These are phyloP conservation scores for Mycosphaerella arachidis DNA, from an alignment of 2,329 filamentous ascomycete species.

Conservation along the genomic window DNA sequence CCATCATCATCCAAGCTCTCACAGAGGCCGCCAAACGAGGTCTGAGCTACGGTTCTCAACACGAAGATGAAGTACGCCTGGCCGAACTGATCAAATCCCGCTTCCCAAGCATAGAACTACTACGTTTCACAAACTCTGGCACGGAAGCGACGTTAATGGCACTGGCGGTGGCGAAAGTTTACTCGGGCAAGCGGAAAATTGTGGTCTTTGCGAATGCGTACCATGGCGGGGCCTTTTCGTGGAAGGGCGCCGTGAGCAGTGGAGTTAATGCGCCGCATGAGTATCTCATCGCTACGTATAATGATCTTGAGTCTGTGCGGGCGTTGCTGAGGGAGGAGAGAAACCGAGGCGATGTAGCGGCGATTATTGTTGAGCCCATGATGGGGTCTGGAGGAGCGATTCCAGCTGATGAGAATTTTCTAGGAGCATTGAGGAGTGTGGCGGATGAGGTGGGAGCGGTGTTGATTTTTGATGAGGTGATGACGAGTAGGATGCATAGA, in stretches of 20 bases:
- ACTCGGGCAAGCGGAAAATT: constrained; percentile 45
- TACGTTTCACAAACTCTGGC: constrained; percentile 62
- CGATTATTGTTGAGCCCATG: constrained; percentile 63
- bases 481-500: constrained; percentile 57
- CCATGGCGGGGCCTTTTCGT: constrained; percentile 53
- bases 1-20: constrained; percentile 50
- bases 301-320: constrained; percentile 52
- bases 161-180: constrained; percentile 50
- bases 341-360: constrained; percentile 48
- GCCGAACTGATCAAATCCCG: constrained; percentile 51
- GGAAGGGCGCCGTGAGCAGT: not conserved
- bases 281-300: constrained; percentile 59
- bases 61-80: constrained; percentile 48
- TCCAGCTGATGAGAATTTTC: constrained; percentile 48
- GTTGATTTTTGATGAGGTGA: constrained; percentile 68
- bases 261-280: constrained; percentile 44
- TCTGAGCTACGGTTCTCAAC: constrained; percentile 53
- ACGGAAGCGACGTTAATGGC: constrained; percentile 63
- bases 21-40: constrained; percentile 45
- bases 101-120: constrained; percentile 50
- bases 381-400: constrained; percentile 60
- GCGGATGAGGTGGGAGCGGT: constrained; percentile 51
- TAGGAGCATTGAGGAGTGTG: constrained; percentile 47
- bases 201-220: constrained; percentile 51
- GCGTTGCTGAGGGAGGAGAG: constrained; percentile 31